Base-by-base conservation (phyloP, 805 yeast genomes). In the Ascoidea rubescens region DNA sequence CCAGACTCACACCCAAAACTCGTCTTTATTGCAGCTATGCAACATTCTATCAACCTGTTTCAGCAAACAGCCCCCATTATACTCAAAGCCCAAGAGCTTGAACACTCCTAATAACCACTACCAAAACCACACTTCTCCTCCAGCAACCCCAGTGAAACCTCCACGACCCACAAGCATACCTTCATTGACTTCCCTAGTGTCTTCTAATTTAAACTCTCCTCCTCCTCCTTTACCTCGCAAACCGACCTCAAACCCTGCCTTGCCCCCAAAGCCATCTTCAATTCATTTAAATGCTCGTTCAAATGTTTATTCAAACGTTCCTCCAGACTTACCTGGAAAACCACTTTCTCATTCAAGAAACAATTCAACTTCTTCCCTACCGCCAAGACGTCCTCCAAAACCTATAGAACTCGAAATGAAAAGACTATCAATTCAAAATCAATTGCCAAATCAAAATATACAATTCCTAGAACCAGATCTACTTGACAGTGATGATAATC, bases 51-150 rank as follows among this genome's bases (percentile, higher is more conserved):
- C 63, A 5, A 63, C 59, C 5, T 61, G 66, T 37, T 71, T 80
- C 60, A 57, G 67, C 30, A 59, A 61, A 47, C 72, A 73, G 48
- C 68, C 73, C 2, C 82, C 84, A 1, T 73, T 78, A 3, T 68
- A 65, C 53, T 64, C 70, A 1, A 64, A 28, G 17, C 43, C 51
- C n/a, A 5, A 49, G 12, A 57, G 54, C 31, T 52, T 48, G 33
- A 50, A 46, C 54, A 21, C 58, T 57, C 7, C 53, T 56, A 30
- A 49, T 52, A 47, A 57, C 61, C 16, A 43, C 44, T 44, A 47
- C 30, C 50, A 31, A 46, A 28, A 31, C 50, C 52, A 12, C 51
- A 44, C 8, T 46, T 8, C 48, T 5, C 51, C 47, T 17, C 51
- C 51, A 31, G 6, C 2, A 8, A 54, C 54, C n/a, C 47, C 57